phyloP scores from a whole-genome alignment of 768 basidiomycete genomes.

The Mycena galopus region DNA sequence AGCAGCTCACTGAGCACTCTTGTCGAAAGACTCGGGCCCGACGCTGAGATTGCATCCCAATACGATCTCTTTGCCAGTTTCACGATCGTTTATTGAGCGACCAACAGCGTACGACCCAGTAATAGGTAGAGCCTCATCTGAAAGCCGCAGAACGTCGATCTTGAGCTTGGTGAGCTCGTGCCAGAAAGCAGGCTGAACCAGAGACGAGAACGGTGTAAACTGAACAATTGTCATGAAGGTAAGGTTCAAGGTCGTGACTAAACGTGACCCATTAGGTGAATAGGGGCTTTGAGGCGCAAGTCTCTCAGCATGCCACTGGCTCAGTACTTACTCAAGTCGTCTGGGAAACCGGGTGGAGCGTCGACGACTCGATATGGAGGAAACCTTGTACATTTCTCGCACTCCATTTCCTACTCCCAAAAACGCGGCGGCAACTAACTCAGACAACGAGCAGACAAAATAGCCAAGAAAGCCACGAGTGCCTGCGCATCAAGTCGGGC shows the following conservation, averaged over 20 bases:
- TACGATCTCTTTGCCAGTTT: slow-evolving; percentile 79
- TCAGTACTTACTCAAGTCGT: no score
- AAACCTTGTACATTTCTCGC: no score
- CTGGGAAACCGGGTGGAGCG: no score
- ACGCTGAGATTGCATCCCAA: slow-evolving; percentile 77
- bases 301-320: no score
- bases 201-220: slow-evolving; percentile 89
- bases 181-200: slow-evolving; percentile 94
- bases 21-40: slow-evolving; percentile 74
- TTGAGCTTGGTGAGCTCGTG: slow-evolving; percentile 85
- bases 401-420: no score
- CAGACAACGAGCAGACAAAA: no score
- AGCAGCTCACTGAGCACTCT: slow-evolving; percentile 58
- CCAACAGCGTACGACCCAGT: slow-evolving; percentile 79
- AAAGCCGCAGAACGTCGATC: slow-evolving; percentile 89
- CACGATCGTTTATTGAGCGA: slow-evolving; percentile 79
- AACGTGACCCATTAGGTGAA: neutral
- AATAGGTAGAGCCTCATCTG: slow-evolving; percentile 76
- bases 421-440: no score
- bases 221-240: slow-evolving; percentile 75
- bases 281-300: neutral
- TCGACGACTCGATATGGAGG: no score
- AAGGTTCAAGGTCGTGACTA: neutral
- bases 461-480: no score
- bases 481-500: no score